Evolutionary conservation across 2,329 filamentous ascomycete species (phyloP).

Genomic region (Neonectria hederae): DNA sequence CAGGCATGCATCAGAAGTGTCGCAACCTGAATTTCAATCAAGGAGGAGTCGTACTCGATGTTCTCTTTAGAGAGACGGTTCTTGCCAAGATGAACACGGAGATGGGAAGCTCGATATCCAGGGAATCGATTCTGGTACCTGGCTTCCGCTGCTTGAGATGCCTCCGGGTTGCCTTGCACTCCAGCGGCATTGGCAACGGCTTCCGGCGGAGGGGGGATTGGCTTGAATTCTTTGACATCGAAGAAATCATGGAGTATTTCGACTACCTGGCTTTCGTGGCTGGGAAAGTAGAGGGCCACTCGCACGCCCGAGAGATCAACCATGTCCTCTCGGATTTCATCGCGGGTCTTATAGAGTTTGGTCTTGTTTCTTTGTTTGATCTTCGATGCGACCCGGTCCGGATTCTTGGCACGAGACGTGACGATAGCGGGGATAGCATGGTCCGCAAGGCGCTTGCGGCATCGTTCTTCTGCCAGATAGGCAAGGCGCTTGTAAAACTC

Average conservation of each 20-base stretch:
- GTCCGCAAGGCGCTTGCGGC: not conserved
- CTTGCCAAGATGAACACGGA: not conserved
- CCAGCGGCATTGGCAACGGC: too few species aligned
- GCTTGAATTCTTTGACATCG: not conserved
- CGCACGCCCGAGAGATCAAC: constrained; percentile 11
- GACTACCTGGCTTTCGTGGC: not conserved
- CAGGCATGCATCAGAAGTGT: constrained; percentile 19
- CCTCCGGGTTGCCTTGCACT: too few species aligned
- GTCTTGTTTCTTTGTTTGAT: constrained; percentile 3
- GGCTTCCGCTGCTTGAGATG: too few species aligned
- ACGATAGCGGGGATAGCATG: constrained; percentile 11
- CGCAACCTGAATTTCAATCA: constrained; percentile 17
- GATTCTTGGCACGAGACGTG: constrained; percentile 9
- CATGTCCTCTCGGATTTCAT: constrained; percentile 3
- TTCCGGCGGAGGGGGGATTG: too few species aligned
- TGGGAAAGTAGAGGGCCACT: constrained; percentile 17
- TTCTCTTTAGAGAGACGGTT: not conserved
- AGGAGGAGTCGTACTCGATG: not conserved
- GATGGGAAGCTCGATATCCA: not conserved
- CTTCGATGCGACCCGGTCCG: not conserved
- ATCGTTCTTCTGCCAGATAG: constrained; percentile 4
- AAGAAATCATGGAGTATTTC: not conserved
- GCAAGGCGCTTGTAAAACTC: too few species aligned
- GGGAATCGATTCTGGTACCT: not conserved
- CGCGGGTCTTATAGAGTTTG: not conserved